Evolutionary conservation across 768 basidiomycete species (phyloP), one percentile per base, ranked within the genome.

Genomic region (Coprinellus micaceus): DNA sequence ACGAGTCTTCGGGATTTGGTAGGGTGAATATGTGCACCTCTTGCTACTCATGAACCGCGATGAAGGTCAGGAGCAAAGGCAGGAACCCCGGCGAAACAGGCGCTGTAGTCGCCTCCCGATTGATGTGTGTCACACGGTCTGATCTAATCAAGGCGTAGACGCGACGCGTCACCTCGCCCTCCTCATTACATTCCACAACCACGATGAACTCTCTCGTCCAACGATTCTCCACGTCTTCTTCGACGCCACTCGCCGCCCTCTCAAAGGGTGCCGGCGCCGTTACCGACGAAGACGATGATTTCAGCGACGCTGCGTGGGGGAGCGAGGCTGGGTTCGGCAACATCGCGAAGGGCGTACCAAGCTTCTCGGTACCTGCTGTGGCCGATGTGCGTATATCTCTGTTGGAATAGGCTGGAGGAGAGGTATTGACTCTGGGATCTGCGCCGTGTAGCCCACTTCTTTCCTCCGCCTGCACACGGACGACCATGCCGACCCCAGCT

Each of bases 391-490:
- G 89, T 75, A 4, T n/a, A 29, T 58, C 43, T 43, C 50, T 40
- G 11, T 58, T 43, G 50, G 25, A 28, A n/a, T 45, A 28, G 40
- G 21, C 3, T 2, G 24, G 46, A 26, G 26, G 22, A 21, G 2
- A n/a, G 40, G 33, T 15, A 13, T 52, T 64, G 64, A 40, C 43
- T 26, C 39, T 48, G 41, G 30, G 24, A 46, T 13, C 25, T 29
- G 24, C 22, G 24, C 19, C 7, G 17, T 13, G 28, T 70, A 98
- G 96, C 96, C 96, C 9, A 80, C 90, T 47, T 78, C 90, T 4
- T 99, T 99, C 75, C 78, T 99, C 64, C 82, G 89, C 64, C 74
- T 95, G 54, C 94, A 98, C 75, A 98, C 96, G 41, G 94, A 98
- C 70, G 94, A 97, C 76, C 88, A 85, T 60, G 93, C 94, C 57